Conservation (phyloP, 805 yeast genomes). For the Metschnikowia arizonensis region DNA sequence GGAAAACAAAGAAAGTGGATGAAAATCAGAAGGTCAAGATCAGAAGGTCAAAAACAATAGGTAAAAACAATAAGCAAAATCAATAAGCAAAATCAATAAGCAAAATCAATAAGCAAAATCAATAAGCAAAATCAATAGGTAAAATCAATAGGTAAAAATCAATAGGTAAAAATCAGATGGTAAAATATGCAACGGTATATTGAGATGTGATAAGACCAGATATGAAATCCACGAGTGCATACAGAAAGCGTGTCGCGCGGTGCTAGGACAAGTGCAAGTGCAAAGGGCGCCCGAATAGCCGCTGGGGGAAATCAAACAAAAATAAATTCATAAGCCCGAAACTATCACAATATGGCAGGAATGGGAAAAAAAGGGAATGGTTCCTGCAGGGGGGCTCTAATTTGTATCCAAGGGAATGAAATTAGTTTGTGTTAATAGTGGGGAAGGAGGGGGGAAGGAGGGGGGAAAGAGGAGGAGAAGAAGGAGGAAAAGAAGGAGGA, state of each 20-base stretch:
- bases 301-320: not conserved
- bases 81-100: too few species aligned
- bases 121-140: too few species aligned
- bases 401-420: too few species aligned
- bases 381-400: not conserved
- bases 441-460: not conserved
- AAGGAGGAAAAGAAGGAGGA: too few species aligned
- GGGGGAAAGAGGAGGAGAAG: too few species aligned
- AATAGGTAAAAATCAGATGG: too few species aligned
- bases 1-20: not conserved
- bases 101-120: too few species aligned
- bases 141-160: too few species aligned
- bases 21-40: not conserved
- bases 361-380: not conserved
- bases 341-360: not conserved
- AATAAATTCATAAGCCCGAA: not conserved
- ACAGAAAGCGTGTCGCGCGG: not conserved
- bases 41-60: too few species aligned
- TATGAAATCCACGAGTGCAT: not conserved
- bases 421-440: too few species aligned
- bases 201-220: conserved; percentile 2
- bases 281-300: conserved; percentile 4
- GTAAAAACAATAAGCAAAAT: too few species aligned
- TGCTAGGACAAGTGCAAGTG: conserved; percentile 2
- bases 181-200: conserved; percentile 1